phyloP scores from a whole-genome alignment of 257 asterid species.

The Nicotiana paniculata region DNA sequence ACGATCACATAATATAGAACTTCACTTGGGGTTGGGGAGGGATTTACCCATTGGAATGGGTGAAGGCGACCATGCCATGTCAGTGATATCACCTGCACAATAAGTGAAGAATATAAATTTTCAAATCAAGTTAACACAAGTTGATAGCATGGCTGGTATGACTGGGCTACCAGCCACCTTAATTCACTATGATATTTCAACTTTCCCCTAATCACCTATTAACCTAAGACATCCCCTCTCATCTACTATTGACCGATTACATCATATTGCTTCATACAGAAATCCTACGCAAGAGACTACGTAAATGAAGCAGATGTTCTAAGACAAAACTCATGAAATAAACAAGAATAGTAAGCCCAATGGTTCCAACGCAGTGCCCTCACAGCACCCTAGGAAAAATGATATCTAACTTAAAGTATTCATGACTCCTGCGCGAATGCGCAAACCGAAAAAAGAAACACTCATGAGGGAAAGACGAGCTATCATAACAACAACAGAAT shows the following conservation, averaged over 20 bases:
- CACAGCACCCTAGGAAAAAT: neutral
- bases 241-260: neutral
- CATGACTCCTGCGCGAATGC: neutral
- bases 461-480: neutral
- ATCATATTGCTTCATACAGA: neutral
- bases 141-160: neutral
- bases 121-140: neutral
- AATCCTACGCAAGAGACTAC: neutral
- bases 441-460: neutral
- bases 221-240: neutral
- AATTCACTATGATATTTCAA: neutral
- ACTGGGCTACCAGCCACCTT: neutral
- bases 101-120: neutral
- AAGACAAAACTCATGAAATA: neutral
- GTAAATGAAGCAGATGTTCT: neutral
- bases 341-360: neutral
- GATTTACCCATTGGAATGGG: slow-evolving; percentile 52
- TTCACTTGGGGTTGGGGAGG: neutral
- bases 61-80: slow-evolving; percentile 82
- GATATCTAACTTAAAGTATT: neutral
- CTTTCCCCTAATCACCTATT: neutral
- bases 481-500: neutral
- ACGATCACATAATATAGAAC: neutral
- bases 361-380: neutral
- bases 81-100: slow-evolving; percentile 70